Evolutionary conservation across 352 stramenopile species (phyloP), one percentile per base, ranked within the genome.

Genomic region (Phytophthora sansomeana): DNA sequence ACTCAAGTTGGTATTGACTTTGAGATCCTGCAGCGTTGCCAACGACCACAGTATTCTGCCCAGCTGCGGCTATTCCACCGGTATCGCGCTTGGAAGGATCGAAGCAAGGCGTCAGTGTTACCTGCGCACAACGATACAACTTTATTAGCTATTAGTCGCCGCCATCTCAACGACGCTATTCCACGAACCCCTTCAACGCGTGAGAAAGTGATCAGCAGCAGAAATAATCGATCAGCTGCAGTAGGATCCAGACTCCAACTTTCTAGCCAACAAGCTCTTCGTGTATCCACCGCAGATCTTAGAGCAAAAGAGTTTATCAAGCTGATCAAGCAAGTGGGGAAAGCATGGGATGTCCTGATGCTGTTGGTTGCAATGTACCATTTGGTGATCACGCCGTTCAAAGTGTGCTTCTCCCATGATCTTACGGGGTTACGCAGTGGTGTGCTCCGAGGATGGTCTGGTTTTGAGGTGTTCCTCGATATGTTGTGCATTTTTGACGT

Each of bases 381-480:
- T 29, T 61, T 72, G 17, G 24, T 85, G 3, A 50, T 76, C 17
- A 77, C 69, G 0, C 80, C 81, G 1, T 78, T 90, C 42, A 93
- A 91, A 28, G 77, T 86, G 9, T 87, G 72, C 19, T 91, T 89
- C 26, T 74, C 69, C 2, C 49, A 76, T 19, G 81, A 89, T 16
- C 57, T 93, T 5, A 30, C 63, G 2, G 21, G 67, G 14, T 36
- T 83, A 9, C 42, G 64, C 3, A 28, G 46, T 8, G 11, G 3
- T 4, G 26, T 52, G 0, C 61, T 91, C 8, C 65, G 43, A 13
- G 53, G 49, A 11, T 92, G 84, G 84, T 77, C 77, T 0, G 68
- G 13, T 1, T 59, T 78, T 43, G 85, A 93, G 59, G 81, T 87
- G 21, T 68, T 89, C 16, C 30, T 91, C 14, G 85, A 91, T 14